Evolutionary conservation across 495 filamentous ascomycete genomes (phyloP).

Genomic region (Tuber borchii): DNA sequence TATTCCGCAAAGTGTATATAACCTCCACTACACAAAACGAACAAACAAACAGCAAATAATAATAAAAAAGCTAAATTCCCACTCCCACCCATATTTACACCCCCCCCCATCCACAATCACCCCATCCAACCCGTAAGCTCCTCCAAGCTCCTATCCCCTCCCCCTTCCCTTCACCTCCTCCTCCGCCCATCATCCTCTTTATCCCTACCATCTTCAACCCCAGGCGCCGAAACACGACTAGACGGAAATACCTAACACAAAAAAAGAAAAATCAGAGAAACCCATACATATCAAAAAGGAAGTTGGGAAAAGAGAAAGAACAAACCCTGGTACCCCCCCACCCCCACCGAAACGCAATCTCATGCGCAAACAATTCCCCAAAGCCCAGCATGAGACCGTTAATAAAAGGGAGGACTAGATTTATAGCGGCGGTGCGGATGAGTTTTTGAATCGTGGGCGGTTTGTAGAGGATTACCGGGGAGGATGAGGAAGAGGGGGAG

Average conservation of each 20-base stretch:
- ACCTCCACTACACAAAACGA: background rate
- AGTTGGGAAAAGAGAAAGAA: constrained; percentile 3
- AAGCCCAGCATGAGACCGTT: constrained; percentile 98
- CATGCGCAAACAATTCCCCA: constrained; percentile 91
- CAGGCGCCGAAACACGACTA: background rate
- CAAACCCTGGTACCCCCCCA: constrained; percentile 90
- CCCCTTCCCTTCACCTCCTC: background rate
- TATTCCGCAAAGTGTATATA: constrained; percentile 3
- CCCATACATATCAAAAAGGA: background rate
- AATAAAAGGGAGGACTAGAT: constrained; percentile 86
- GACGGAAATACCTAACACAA: background rate
- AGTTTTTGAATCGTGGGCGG: constrained; percentile 81
- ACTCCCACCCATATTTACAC: background rate
- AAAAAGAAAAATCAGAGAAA: no score
- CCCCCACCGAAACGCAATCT: constrained; percentile 83
- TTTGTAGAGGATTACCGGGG: constrained; percentile 79
- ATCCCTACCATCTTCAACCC: background rate
- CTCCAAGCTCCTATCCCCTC: constrained; percentile 2
- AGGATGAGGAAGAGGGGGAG: constrained; percentile 82
- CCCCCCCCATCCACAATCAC: no score
- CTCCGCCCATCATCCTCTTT: background rate
- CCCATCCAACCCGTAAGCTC: background rate
- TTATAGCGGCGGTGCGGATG: constrained; percentile 84
- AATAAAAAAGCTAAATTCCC: background rate
- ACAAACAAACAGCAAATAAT: background rate